Evolutionary conservation across 306 rosid genomes (phyloP).

Genomic region (Ziziphus jujuba): DNA sequence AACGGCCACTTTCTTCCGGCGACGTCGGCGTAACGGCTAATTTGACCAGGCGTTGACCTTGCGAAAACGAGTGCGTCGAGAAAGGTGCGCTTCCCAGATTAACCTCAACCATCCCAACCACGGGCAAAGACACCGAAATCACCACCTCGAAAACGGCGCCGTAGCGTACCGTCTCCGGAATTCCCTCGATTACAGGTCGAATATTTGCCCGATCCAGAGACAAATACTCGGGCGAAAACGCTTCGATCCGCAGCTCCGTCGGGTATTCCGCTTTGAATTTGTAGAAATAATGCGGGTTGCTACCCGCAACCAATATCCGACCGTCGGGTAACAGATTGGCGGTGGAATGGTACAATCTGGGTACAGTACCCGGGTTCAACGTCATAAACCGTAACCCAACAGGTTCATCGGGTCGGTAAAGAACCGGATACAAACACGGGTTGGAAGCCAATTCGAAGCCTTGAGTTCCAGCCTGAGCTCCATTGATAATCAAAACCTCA

Average conservation of each 20-base stretch:
- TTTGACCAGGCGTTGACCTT: constrained; percentile 86
- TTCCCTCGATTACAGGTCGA: constrained; percentile 53
- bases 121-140: constrained; percentile 54
- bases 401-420: constrained; percentile 71
- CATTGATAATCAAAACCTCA: constrained; percentile 72
- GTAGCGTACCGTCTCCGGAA: constrained; percentile 55
- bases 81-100: constrained; percentile 74
- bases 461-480: constrained; percentile 77
- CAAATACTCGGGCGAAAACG: constrained; percentile 83
- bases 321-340: constrained; percentile 88
- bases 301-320: constrained; percentile 66
- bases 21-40: constrained; percentile 44
- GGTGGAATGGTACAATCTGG: constrained; percentile 79
- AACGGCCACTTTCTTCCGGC: constrained; percentile 43
- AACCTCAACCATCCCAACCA: constrained; percentile 77
- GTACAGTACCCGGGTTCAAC: constrained; percentile 66
- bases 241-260: constrained; percentile 70
- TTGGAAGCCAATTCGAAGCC: constrained; percentile 66
- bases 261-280: constrained; percentile 54
- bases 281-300: constrained; percentile 72
- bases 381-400: constrained; percentile 80
- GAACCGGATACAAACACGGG: constrained; percentile 72
- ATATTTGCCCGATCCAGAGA: constrained; percentile 49
- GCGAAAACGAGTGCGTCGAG: constrained; percentile 84
- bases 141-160: constrained; percentile 54